phyloP scores from a whole-genome alignment of 2,329 filamentous ascomycete genomes.

The Talaromyces sp. region DNA sequence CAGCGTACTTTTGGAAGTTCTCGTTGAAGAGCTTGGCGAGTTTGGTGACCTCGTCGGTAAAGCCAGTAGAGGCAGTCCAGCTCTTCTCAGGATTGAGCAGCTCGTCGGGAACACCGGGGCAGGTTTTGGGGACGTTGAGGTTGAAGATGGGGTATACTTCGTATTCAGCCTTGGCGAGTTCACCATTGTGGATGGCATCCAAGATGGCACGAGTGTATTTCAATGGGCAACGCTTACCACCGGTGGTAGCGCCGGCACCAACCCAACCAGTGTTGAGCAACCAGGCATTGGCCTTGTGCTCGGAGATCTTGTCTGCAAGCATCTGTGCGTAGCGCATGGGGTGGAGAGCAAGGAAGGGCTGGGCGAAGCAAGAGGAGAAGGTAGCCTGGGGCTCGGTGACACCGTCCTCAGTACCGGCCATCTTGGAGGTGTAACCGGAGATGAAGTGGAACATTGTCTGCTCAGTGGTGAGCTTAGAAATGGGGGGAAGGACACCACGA shows the following conservation, averaged over 20 bases:
- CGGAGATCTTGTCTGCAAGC: conserved; percentile 95
- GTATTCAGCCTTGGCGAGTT: conserved; percentile 88
- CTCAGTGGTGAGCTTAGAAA: conserved; percentile 89
- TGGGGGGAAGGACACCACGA: conserved; percentile 92
- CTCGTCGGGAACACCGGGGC: conserved; percentile 83
- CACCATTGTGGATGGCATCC: conserved; percentile 94
- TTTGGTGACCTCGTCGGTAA: conserved; percentile 85
- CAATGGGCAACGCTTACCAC: conserved; percentile 93
- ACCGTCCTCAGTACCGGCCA: conserved; percentile 97
- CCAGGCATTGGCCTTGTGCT: conserved; percentile 96
- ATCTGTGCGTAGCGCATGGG: conserved; percentile 99
- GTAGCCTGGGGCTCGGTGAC: conserved; percentile 96
- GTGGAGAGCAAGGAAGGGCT: conserved; percentile 97
- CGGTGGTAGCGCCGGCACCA: conserved; percentile 82
- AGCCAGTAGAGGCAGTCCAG: conserved; percentile 81
- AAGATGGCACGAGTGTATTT: conserved; percentile 99
- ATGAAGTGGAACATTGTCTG: conserved; percentile 99
- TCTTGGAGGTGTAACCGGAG: conserved; percentile 99
- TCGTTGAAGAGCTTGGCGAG: conserved; percentile 85
- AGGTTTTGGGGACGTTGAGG: conserved; percentile 88
- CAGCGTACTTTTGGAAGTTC: conserved; percentile 96
- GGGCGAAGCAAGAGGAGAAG: conserved; percentile 98
- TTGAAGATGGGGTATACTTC: conserved; percentile 97
- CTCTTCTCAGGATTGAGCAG: conserved; percentile 91
- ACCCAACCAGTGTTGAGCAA: conserved; percentile 98